phyloP scores from a whole-genome alignment of 73 alveolate genomes.

The Paramecium pentaurelia region DNA sequence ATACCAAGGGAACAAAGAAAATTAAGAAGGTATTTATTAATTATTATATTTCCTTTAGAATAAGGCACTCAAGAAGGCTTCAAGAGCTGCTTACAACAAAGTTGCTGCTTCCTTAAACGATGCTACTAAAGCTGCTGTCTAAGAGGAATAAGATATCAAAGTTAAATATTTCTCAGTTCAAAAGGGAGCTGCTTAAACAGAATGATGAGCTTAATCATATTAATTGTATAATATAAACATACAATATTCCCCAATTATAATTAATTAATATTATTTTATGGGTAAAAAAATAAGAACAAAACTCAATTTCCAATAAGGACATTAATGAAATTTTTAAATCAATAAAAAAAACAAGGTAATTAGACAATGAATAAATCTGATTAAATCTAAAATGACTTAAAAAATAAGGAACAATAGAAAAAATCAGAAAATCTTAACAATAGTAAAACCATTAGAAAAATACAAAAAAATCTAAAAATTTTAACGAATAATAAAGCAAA shows the following conservation, averaged over 20 bases:
- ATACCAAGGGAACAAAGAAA: background rate
- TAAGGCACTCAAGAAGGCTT: constrained; percentile 9
- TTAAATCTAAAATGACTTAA: background rate
- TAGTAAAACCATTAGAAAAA: too few species aligned
- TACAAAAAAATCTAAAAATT: background rate
- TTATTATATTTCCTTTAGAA: background rate
- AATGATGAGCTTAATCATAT: background rate
- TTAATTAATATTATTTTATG: background rate
- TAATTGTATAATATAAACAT: background rate
- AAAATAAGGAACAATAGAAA: background rate
- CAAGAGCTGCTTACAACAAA: background rate
- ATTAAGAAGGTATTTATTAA: constrained; percentile 3
- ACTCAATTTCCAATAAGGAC: background rate
- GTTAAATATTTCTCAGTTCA: constrained; percentile 13
- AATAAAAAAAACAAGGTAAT: background rate
- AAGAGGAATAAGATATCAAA: constrained; percentile 32
- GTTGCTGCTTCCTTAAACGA: background rate
- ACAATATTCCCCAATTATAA: background rate
- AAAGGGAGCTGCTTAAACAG: background rate
- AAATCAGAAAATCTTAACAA: background rate
- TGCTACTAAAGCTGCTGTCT: background rate
- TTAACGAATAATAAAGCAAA: background rate
- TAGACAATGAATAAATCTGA: background rate
- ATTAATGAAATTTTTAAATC: background rate
- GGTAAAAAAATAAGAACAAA: background rate